Conservation (phyloP, 2,329 filamentous ascomycete genomes). For the Neonectria coccinea region DNA sequence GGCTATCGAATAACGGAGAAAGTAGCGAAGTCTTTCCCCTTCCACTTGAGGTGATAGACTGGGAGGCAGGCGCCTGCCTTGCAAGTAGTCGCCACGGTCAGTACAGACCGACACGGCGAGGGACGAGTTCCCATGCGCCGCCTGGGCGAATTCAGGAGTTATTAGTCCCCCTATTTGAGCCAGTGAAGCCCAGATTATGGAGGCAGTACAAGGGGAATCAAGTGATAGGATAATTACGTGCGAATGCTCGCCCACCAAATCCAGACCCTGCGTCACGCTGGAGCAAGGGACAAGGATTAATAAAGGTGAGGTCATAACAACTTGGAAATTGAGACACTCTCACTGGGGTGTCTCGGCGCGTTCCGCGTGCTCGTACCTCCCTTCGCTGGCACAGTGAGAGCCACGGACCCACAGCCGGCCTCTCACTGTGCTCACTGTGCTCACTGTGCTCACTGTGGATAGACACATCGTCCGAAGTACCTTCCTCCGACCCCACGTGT, state of each 20-base stretch:
- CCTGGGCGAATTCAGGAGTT: no score
- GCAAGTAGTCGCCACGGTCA: no score
- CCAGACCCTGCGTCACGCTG: background rate
- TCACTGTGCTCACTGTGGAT: constrained; percentile 15
- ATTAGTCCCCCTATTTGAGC: no score
- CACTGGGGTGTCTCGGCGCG: constrained; percentile 4
- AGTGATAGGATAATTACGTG: no score
- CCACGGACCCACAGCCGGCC: background rate
- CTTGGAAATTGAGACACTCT: constrained; percentile 9
- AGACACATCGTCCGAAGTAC: background rate
- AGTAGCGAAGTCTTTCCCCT: background rate
- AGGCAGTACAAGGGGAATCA: no score
- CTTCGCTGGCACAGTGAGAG: background rate
- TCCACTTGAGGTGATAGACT: background rate
- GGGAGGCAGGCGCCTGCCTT: no score
- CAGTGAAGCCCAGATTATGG: no score
- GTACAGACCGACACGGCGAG: no score
- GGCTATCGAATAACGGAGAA: no score
- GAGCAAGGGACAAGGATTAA: background rate
- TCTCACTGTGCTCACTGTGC: constrained; percentile 1
- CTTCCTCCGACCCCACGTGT: background rate
- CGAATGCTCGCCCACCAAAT: no score
- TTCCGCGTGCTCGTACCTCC: no score
- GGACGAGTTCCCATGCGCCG: no score
- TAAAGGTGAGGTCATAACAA: constrained; percentile 7